A percentile compares a stretch with the other conserved stretches of the same genome.
Conservation (phyloP, 345 rosid species). For the Arabis alpina region DNA sequence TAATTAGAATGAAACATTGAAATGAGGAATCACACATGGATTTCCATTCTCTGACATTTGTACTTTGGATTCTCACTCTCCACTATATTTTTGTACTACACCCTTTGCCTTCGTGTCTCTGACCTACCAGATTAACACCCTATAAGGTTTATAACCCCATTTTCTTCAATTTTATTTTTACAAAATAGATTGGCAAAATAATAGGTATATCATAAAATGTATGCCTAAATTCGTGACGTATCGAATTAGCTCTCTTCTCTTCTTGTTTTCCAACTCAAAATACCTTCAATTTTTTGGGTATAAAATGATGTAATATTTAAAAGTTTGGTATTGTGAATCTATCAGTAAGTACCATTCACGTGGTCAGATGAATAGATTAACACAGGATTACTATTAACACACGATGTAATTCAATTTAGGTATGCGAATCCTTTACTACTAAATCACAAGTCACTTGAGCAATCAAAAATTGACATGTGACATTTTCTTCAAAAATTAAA, state of each 20-base stretch:
- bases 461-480: too few species aligned
- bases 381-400: neutral
- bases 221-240: constrained; percentile 15
- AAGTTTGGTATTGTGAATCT: neutral
- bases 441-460: too few species aligned
- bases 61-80: constrained; percentile 36
- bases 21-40: constrained; percentile 41
- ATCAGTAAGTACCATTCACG: neutral
- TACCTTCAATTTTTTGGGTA: too few species aligned
- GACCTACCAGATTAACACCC: constrained; percentile 17
- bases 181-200: neutral
- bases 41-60: constrained; percentile 34
- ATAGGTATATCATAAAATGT: neutral
- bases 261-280: neutral
- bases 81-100: constrained; percentile 30
- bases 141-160: too few species aligned
- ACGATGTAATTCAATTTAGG: neutral
- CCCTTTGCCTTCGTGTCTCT: constrained; percentile 23
- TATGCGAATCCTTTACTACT: too few species aligned
- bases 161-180: neutral
- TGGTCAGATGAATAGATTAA: neutral
- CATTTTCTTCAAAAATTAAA: too few species aligned
- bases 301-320: neutral
- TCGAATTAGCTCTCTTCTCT: constrained; percentile 8
- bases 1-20: constrained; percentile 16